Evolutionary conservation across 257 asterid genomes (phyloP).

Genomic region (Solanum chmielewskii): DNA sequence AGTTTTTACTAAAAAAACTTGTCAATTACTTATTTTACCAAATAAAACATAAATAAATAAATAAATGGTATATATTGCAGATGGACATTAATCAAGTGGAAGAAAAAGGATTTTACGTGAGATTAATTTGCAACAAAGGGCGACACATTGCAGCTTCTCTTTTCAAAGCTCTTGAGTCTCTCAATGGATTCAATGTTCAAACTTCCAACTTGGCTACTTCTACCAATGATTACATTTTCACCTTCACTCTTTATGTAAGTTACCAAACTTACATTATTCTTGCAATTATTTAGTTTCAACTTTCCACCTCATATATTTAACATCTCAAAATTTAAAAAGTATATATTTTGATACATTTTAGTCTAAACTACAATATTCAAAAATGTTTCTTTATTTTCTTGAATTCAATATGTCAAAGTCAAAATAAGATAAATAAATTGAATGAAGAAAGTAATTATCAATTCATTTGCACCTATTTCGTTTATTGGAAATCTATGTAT

Average conservation of each 20-base stretch:
- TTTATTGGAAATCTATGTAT: background rate
- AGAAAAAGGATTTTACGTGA: slow-evolving; percentile 49
- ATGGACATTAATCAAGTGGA: slow-evolving; percentile 55
- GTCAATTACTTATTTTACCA: background rate
- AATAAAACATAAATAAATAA: background rate
- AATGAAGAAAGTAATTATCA: background rate
- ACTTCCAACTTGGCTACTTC: slow-evolving; percentile 45
- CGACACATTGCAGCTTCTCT: slow-evolving; percentile 41
- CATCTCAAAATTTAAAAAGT: background rate
- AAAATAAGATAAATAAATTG: background rate
- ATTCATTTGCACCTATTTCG: background rate
- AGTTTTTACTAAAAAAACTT: background rate
- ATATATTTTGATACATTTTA: background rate
- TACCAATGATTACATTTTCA: slow-evolving; percentile 33
- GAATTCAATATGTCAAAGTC: background rate
- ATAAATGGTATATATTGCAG: slow-evolving; percentile 14
- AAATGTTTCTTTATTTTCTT: background rate
- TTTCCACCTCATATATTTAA: background rate
- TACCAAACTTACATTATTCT: background rate
- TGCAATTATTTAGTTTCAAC: background rate
- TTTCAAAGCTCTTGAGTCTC: slow-evolving; percentile 52
- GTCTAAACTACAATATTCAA: background rate
- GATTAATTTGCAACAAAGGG: slow-evolving; percentile 32
- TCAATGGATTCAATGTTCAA: slow-evolving; percentile 26
- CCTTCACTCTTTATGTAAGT: slow-evolving; percentile 59